These are phyloP conservation scores for Scortechinia acanthostroma DNA, from an alignment of 2,329 filamentous ascomycete genomes.

Conservation along the genomic window DNA sequence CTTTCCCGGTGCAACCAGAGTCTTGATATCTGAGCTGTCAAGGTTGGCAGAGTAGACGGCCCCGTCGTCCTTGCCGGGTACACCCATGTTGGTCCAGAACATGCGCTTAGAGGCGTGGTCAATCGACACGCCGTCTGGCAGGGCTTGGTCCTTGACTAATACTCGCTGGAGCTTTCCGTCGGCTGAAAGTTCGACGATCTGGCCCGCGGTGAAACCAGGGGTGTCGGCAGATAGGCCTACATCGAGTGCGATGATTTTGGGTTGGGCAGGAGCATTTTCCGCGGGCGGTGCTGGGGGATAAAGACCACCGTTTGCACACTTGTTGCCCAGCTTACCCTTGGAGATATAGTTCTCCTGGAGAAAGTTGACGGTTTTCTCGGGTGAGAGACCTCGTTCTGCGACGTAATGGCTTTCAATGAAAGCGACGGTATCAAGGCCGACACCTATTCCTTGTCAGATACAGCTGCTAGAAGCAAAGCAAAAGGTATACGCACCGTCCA, in stretches of 20 bases:
- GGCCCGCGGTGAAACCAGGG: neutral
- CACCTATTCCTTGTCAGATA: conserved; percentile 7
- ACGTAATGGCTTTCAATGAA: conserved; percentile 45
- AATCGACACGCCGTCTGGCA: conserved; percentile 36
- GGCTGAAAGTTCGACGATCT: neutral
- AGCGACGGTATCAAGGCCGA: conserved; percentile 42
- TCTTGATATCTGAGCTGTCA: conserved; percentile 34
- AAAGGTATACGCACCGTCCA: conserved; percentile 26
- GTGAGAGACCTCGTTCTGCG: conserved; percentile 31
- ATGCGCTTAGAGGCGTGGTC: conserved; percentile 20
- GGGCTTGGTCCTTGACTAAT: conserved; percentile 13
- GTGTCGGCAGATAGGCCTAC: neutral
- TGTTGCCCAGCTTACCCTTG: conserved; percentile 35
- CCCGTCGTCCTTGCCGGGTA: conserved; percentile 26
- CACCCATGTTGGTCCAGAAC: conserved; percentile 42
- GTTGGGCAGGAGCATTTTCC: conserved; percentile 6
- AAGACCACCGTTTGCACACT: conserved; percentile 29
- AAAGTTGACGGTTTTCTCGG: conserved; percentile 30
- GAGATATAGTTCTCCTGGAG: conserved; percentile 33
- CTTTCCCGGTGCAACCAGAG: conserved; percentile 30
- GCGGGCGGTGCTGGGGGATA: conserved; percentile 14
- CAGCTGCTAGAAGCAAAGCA: neutral
- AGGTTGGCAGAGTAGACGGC: conserved; percentile 33
- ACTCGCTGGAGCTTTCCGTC: neutral
- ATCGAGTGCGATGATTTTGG: neutral